phyloP scores from a whole-genome alignment of 768 basidiomycete genomes.

The Trametes gibbosa region DNA sequence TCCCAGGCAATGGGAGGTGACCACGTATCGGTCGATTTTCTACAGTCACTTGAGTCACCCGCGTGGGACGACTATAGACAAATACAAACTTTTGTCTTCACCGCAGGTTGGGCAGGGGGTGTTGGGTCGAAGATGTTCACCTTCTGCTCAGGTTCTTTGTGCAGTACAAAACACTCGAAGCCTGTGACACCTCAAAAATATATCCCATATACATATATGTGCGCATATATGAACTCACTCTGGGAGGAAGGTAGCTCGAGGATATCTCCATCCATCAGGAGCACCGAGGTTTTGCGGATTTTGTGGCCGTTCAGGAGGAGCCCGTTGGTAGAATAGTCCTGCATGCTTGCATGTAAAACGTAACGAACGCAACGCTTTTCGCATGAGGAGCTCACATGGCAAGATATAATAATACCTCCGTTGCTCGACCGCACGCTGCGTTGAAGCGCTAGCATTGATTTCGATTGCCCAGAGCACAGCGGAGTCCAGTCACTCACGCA shows the following conservation, averaged over 20 bases:
- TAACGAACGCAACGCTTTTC: background rate
- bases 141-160: constrained; percentile 52
- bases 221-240: constrained; percentile 34
- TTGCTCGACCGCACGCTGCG: constrained; percentile 64
- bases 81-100: constrained; percentile 44
- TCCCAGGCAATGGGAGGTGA: constrained; percentile 80
- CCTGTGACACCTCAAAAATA: constrained; percentile 34
- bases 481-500: constrained; percentile 48
- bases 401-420: constrained; percentile 75
- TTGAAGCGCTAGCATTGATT: background rate
- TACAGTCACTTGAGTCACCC: constrained; percentile 26
- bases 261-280: constrained; percentile 75
- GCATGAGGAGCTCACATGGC: constrained; percentile 49
- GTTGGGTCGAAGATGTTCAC: constrained; percentile 59
- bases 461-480: background rate
- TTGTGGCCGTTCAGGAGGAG: constrained; percentile 66
- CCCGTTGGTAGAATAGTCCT: constrained; percentile 82
- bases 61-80: background rate
- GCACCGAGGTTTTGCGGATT: constrained; percentile 62
- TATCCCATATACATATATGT: background rate
- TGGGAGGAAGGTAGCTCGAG: constrained; percentile 67
- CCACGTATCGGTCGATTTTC: constrained; percentile 64
- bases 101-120: constrained; percentile 49
- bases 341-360: background rate
- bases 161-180: constrained; percentile 64